phyloP scores from a whole-genome alignment of 176 grass and related monocot genomes.

The Secale cereale region DNA sequence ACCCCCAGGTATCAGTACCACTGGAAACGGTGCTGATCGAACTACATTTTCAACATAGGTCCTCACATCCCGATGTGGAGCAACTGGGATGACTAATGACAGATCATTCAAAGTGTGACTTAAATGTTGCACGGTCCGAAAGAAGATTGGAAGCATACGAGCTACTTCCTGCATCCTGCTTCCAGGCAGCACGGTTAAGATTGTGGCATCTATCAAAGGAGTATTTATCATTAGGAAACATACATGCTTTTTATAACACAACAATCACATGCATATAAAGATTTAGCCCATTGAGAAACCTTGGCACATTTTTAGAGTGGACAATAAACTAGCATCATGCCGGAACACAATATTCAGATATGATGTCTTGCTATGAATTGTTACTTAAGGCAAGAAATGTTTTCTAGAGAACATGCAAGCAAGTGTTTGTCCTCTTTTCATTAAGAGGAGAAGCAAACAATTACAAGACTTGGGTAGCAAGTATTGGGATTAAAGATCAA shows the following conservation, averaged over 20 bases:
- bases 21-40: conserved; percentile 36
- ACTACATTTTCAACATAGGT: conserved; percentile 49
- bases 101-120: conserved; percentile 51
- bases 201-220: conserved; percentile 58
- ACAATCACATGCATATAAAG: background rate
- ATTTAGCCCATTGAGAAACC: conserved; percentile 6
- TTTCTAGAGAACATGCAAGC: background rate
- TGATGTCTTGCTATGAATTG: background rate
- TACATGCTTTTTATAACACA: conserved; percentile 15
- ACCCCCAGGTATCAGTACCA: conserved; percentile 61
- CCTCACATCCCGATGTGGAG: conserved; percentile 69
- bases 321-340: background rate
- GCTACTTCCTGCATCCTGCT: conserved; percentile 95
- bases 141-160: conserved; percentile 83
- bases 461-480: background rate
- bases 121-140: conserved; percentile 58
- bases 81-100: conserved; percentile 79
- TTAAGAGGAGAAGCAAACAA: background rate
- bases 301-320: background rate
- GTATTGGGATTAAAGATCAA: background rate
- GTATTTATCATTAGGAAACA: conserved; percentile 32
- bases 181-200: conserved; percentile 85
- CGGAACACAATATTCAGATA: conserved; percentile 3
- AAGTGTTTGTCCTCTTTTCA: background rate
- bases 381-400: background rate